phyloP scores from a whole-genome alignment of 2,329 filamentous ascomycete genomes.

The Cladosporium phlei region DNA sequence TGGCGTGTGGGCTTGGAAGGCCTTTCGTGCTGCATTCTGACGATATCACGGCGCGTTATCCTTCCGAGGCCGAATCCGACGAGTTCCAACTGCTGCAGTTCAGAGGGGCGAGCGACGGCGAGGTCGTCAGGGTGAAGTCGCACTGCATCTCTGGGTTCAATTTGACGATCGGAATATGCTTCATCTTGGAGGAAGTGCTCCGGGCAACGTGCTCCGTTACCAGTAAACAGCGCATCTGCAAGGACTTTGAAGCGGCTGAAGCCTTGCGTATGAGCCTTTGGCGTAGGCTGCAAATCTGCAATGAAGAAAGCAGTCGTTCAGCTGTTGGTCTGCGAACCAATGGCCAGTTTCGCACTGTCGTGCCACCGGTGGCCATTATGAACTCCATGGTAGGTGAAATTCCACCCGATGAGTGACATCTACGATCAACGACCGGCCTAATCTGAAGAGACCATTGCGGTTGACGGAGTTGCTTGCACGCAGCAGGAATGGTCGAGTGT shows the following conservation, averaged over 20 bases:
- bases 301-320: not conserved
- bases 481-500: too few species aligned
- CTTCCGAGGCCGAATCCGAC: conserved; percentile 8
- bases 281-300: not conserved
- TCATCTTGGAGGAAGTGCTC: conserved; percentile 5
- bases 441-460: too few species aligned
- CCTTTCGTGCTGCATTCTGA: not conserved
- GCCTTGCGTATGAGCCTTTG: not conserved
- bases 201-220: conserved; percentile 4
- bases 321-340: not conserved
- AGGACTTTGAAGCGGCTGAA: not conserved
- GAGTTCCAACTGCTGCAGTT: conserved; percentile 5
- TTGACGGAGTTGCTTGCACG: too few species aligned
- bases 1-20: conserved; percentile 1
- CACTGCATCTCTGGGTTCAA: conserved; percentile 7
- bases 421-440: too few species aligned
- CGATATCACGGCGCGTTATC: conserved; percentile 1
- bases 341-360: not conserved
- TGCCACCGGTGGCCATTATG: conserved; percentile 8
- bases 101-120: not conserved
- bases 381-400: not conserved
- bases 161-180: conserved; percentile 1
- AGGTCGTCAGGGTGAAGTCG: conserved; percentile 2
- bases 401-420: too few species aligned
- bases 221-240: conserved; percentile 12